These are phyloP conservation scores for Kwoniella mangroviensis DNA, from an alignment of 768 basidiomycete genomes.

Conservation along the genomic window DNA sequence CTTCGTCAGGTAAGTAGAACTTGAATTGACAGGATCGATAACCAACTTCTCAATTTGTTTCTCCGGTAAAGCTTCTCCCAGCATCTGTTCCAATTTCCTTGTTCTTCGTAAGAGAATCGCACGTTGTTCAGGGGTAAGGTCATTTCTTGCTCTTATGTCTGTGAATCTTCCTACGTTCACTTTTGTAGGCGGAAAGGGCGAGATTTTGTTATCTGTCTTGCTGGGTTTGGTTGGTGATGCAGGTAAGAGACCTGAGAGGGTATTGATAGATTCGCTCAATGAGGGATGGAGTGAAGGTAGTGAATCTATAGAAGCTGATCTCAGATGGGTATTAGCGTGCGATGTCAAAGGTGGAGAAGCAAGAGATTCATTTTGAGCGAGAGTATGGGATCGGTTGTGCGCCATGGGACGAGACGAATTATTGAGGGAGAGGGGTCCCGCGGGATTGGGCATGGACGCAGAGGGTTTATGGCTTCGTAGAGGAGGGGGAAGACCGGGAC, in stretches of 20 bases:
- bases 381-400: conserved; percentile 16
- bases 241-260: conserved; percentile 23
- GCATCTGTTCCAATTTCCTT: conserved; percentile 40
- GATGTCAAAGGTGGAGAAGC: not conserved
- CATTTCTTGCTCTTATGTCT: conserved; percentile 20
- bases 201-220: not conserved
- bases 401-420: not conserved
- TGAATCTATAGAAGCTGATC: conserved; percentile 29
- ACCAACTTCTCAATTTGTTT: conserved; percentile 29
- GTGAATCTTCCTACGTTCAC: conserved; percentile 8
- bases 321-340: not conserved
- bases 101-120: conserved; percentile 33
- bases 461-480: conserved; percentile 24
- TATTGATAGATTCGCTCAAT: conserved; percentile 37
- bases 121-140: conserved; percentile 39
- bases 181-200: not conserved
- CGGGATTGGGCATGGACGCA: conserved; percentile 12
- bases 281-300: conserved; percentile 41
- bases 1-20: conserved; percentile 13
- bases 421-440: not conserved
- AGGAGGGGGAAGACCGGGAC: conserved; percentile 27
- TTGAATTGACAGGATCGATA: conserved; percentile 27
- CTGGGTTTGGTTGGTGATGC: conserved; percentile 2
- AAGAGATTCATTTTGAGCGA: not conserved
- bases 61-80: conserved; percentile 40